Evolutionary conservation across 345 rosid species (phyloP).

Genomic region (Aethionema arabicum): DNA sequence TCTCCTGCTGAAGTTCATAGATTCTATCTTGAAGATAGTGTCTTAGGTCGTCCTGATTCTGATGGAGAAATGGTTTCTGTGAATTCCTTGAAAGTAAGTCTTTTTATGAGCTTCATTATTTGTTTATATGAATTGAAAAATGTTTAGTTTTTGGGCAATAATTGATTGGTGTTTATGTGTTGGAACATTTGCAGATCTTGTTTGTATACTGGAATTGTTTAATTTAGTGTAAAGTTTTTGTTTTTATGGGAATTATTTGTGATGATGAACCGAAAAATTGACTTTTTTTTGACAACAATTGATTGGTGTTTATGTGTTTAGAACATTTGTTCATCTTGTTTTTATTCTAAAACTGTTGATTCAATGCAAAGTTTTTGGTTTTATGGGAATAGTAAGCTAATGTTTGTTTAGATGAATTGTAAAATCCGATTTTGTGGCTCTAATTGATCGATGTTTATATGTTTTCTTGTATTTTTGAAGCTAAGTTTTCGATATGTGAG

Average conservation of each 20-base stretch:
- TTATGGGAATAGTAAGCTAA: too few relatives aligned
- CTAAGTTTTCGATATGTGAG: too few relatives aligned
- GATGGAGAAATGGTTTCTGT: constrained; percentile 69
- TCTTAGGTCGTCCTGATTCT: constrained; percentile 54
- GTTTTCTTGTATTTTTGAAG: too few relatives aligned
- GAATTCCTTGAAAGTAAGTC: constrained; percentile 56
- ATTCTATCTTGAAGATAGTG: constrained; percentile 70
- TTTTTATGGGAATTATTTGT: too few relatives aligned
- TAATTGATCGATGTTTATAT: too few relatives aligned
- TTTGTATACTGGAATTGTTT: background rate
- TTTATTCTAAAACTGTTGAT: too few relatives aligned
- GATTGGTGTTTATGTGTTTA: background rate
- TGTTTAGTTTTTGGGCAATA: background rate
- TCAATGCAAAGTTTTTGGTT: too few relatives aligned
- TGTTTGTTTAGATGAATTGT: too few relatives aligned
- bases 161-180: background rate
- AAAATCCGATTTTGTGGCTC: too few relatives aligned
- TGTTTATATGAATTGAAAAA: background rate
- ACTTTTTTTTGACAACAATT: background rate
- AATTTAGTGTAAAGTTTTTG: too few relatives aligned
- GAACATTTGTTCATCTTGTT: background rate
- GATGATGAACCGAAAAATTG: too few relatives aligned
- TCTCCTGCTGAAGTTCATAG: constrained; percentile 51
- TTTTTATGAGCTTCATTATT: background rate
- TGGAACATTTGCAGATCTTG: background rate